phyloP scores from a whole-genome alignment of 257 asterid species.

The Solanum sparsipilum region DNA sequence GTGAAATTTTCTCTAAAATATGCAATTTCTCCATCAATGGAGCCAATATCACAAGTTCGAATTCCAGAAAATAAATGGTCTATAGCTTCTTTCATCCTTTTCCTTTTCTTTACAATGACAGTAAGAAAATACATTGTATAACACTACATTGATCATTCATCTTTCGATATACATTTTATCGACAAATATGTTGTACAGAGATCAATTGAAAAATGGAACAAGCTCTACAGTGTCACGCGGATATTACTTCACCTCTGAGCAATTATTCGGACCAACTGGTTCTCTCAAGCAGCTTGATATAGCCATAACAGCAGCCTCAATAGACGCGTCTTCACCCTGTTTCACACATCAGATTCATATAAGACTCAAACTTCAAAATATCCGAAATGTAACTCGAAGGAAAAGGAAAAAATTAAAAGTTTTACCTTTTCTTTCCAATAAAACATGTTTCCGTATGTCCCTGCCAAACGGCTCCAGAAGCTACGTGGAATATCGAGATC shows the following conservation, averaged over 20 bases:
- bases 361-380: neutral
- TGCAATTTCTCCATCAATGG: neutral
- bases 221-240: neutral
- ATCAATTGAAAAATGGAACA: neutral
- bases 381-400: neutral
- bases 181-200: neutral
- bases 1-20: neutral
- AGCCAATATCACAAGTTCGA: neutral
- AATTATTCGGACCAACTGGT: conserved; percentile 60
- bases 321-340: conserved; percentile 84
- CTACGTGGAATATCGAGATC: conserved; percentile 88
- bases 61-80: neutral
- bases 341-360: neutral
- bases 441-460: conserved; percentile 85
- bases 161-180: neutral
- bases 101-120: neutral
- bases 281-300: conserved; percentile 73
- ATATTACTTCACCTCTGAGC: conserved; percentile 51
- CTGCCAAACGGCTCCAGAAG: conserved; percentile 93
- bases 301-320: conserved; percentile 85
- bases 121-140: neutral
- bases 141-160: neutral
- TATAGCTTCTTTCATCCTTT: neutral
- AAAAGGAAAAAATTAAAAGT: neutral
- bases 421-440: conserved; percentile 90